These are phyloP conservation scores for Luffa aegyptiaca DNA, from an alignment of 306 rosid species.

Conservation along the genomic window DNA sequence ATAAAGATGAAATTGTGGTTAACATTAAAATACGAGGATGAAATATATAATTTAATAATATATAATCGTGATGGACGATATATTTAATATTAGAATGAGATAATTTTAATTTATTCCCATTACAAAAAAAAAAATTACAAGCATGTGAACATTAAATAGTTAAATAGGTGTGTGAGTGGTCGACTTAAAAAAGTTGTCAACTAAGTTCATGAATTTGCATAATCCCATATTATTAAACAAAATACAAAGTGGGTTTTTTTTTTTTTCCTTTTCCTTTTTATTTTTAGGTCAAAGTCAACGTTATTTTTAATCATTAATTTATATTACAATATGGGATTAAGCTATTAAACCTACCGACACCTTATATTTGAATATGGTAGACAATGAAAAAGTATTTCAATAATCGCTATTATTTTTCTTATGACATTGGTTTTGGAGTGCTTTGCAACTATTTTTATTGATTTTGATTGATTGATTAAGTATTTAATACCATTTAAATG, in stretches of 20 bases:
- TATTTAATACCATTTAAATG: background rate
- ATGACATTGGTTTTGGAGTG: background rate
- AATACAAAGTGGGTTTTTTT: background rate
- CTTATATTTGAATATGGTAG: background rate
- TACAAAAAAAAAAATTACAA: background rate
- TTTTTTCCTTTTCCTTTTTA: background rate
- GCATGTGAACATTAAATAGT: background rate
- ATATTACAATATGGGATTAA: background rate
- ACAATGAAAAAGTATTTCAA: background rate
- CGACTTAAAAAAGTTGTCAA: background rate
- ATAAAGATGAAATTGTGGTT: background rate
- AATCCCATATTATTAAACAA: background rate
- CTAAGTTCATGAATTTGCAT: slow-evolving; percentile 3
- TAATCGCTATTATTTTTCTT: background rate
- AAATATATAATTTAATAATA: background rate
- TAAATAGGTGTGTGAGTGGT: background rate
- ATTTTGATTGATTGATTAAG: background rate
- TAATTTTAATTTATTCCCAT: slow-evolving; percentile 4
- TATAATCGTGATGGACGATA: background rate
- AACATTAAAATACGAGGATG: background rate
- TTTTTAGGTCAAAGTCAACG: background rate
- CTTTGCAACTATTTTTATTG: background rate
- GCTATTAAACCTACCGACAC: slow-evolving; percentile 1
- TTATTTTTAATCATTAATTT: background rate
- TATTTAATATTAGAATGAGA: background rate